Conservation (phyloP, 495 filamentous ascomycete genomes). For the Tuber aestivum region DNA sequence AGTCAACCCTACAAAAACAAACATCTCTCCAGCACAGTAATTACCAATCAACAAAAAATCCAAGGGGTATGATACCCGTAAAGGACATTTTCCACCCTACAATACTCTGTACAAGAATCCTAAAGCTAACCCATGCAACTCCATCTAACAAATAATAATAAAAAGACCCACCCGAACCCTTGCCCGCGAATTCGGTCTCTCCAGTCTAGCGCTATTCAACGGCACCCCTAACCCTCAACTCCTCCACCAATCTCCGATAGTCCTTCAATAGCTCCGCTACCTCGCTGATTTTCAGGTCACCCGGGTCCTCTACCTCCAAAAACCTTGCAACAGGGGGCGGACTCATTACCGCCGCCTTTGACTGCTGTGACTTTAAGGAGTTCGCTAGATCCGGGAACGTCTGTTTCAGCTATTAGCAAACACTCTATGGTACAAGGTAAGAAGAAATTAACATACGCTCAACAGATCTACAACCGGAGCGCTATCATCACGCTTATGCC, state of each 20-base stretch:
- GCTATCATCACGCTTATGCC: slow-evolving; percentile 31
- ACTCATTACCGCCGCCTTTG: slow-evolving; percentile 52
- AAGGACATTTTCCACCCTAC: background rate
- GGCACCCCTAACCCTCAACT: slow-evolving; percentile 57
- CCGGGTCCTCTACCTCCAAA: slow-evolving; percentile 68
- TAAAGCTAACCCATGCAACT: background rate
- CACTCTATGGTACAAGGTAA: background rate
- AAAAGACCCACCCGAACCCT: background rate
- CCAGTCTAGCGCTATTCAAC: slow-evolving; percentile 39
- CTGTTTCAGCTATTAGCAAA: slow-evolving; percentile 39
- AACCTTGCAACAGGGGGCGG: slow-evolving; percentile 73
- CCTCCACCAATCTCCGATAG: slow-evolving; percentile 74
- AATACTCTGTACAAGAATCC: slow-evolving; percentile 4
- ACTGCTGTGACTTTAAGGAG: slow-evolving; percentile 46
- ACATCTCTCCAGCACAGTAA: background rate
- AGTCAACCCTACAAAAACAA: background rate
- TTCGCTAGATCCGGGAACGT: slow-evolving; percentile 57
- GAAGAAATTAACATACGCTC: slow-evolving; percentile 14
- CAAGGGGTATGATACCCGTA: background rate
- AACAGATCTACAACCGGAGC: slow-evolving; percentile 36
- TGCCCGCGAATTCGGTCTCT: background rate
- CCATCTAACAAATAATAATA: background rate
- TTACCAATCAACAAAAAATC: background rate
- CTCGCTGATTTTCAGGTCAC: slow-evolving; percentile 74
- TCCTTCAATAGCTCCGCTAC: slow-evolving; percentile 75